Percentiles rank a stretch among this genome's conserved stretches.
These are phyloP conservation scores for Mycena maculata DNA, from an alignment of 768 basidiomycete genomes.

Conservation along the genomic window DNA sequence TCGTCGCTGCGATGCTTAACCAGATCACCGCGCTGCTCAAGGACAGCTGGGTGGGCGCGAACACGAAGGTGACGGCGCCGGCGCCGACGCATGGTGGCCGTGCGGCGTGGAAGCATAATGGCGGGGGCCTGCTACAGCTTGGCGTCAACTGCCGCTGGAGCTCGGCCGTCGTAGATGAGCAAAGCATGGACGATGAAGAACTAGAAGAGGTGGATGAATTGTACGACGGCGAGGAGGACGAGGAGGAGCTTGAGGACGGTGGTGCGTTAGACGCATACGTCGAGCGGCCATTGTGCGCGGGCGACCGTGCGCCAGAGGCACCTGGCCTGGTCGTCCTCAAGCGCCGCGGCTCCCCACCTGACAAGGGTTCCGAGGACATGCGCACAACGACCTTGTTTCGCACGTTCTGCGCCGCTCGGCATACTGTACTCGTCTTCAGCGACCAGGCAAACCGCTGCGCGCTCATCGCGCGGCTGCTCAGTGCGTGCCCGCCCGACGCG, in stretches of 20 bases:
- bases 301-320: conserved; percentile 60
- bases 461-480: conserved; percentile 25
- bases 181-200: conserved; percentile 29
- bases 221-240: conserved; percentile 38
- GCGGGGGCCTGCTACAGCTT: conserved; percentile 42
- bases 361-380: conserved; percentile 21
- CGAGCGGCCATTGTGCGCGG: conserved; percentile 49
- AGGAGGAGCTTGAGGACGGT: conserved; percentile 31
- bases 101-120: conserved; percentile 29
- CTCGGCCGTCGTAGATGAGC: conserved; percentile 51
- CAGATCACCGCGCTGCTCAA: conserved; percentile 36
- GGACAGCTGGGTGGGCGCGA: conserved; percentile 46
- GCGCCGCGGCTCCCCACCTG: neutral
- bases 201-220: conserved; percentile 38
- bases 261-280: conserved; percentile 38
- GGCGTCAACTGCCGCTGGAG: conserved; percentile 52
- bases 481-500: conserved; percentile 38
- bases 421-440: conserved; percentile 57
- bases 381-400: conserved; percentile 47
- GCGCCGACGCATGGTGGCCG: conserved; percentile 27
- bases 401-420: conserved; percentile 47
- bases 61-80: conserved; percentile 34
- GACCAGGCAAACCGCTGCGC: conserved; percentile 36
- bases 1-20: conserved; percentile 43
- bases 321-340: conserved; percentile 43